Percentiles rank a stretch among this genome's conserved stretches.
These are phyloP conservation scores for Phaeoacremonium minimum DNA, from an alignment of 2,329 filamentous ascomycete genomes.

Conservation along the genomic window DNA sequence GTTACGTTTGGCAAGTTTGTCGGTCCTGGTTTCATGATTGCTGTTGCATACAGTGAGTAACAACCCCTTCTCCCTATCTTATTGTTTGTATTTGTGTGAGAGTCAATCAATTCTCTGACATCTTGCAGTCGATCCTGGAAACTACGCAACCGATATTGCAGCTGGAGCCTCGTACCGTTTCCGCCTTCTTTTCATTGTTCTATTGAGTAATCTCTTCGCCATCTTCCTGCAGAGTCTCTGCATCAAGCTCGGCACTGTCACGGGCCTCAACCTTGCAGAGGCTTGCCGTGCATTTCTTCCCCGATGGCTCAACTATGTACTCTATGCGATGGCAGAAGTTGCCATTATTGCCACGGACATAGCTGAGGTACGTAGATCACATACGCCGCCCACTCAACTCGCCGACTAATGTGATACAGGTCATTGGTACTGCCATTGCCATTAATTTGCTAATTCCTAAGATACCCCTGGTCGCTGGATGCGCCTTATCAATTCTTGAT, in stretches of 20 bases:
- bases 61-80: background rate
- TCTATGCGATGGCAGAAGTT: constrained; percentile 61
- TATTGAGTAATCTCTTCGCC: constrained; percentile 67
- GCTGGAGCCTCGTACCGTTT: constrained; percentile 64
- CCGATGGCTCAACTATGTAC: constrained; percentile 56
- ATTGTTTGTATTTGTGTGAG: too few species aligned
- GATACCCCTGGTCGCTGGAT: constrained; percentile 63
- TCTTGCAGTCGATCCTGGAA: constrained; percentile 51
- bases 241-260: constrained; percentile 67
- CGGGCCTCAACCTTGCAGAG: constrained; percentile 62
- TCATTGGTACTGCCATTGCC: constrained; percentile 68
- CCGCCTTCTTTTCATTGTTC: constrained; percentile 62
- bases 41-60: constrained; percentile 51
- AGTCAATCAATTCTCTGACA: constrained; percentile 5
- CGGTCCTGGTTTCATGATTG: constrained; percentile 63
- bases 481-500: constrained; percentile 64
- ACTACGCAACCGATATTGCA: constrained; percentile 67
- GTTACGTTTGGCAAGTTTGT: constrained; percentile 53
- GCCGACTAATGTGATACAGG: constrained; percentile 26
- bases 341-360: constrained; percentile 71
- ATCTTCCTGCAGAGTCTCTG: constrained; percentile 66
- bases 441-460: constrained; percentile 61
- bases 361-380: constrained; percentile 57
- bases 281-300: constrained; percentile 63
- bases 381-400: too few species aligned